phyloP scores from a whole-genome alignment of 148 eudicot genomes.

The Polygonum aviculare region DNA sequence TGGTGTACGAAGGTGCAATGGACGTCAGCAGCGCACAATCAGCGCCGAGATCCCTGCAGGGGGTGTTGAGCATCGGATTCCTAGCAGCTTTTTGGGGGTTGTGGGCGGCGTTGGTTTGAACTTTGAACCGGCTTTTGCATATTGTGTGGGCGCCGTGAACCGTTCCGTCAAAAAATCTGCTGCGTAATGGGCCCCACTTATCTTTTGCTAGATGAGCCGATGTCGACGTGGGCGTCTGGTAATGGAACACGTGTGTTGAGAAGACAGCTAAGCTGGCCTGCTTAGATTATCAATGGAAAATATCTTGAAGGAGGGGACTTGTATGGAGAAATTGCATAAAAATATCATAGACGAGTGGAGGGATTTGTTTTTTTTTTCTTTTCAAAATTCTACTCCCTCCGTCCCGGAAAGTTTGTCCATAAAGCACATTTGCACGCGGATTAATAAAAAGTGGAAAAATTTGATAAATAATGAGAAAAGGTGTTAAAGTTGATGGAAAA shows the following conservation, averaged over 20 bases:
- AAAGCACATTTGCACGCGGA: too few relatives aligned
- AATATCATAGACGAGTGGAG: not conserved
- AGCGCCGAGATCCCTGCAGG: not conserved
- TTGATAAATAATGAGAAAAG: too few relatives aligned
- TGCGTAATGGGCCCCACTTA: not conserved
- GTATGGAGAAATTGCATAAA: not conserved
- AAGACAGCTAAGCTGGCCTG: not conserved
- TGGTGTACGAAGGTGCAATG: constrained; percentile 62
- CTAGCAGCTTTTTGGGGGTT: not conserved
- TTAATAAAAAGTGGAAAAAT: too few relatives aligned
- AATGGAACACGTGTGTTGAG: not conserved
- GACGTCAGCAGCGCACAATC: constrained; percentile 17
- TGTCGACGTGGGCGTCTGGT: not conserved
- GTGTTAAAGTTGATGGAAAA: too few relatives aligned
- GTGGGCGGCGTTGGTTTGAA: not conserved
- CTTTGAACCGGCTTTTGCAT: not conserved
- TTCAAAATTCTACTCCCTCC: too few relatives aligned
- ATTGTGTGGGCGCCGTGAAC: not conserved
- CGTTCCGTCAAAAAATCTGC: not conserved
- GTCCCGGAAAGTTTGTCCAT: too few relatives aligned
- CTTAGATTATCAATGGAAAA: not conserved
- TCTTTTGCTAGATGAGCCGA: not conserved
- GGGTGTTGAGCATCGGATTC: constrained; percentile 25
- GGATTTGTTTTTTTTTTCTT: not conserved
- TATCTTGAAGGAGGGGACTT: not conserved